Percentiles rank a stretch among this genome's conserved stretches.
phyloP scores from a whole-genome alignment of 1,139 yeast species.

The Suhomyces anneliseae region DNA sequence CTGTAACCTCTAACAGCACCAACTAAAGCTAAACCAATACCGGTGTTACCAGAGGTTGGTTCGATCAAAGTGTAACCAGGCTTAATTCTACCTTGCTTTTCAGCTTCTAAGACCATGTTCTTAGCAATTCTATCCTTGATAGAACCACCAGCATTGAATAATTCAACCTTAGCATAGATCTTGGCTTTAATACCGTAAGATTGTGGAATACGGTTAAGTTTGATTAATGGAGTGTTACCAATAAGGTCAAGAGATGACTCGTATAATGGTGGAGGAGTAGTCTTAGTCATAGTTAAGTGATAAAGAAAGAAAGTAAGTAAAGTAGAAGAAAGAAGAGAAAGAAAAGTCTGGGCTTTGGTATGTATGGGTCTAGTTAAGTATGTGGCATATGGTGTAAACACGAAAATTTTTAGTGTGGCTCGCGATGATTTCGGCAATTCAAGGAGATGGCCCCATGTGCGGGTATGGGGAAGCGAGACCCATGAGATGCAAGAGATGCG shows the following conservation, averaged over 20 bases:
- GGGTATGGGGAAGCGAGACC: no score
- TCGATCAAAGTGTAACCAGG: constrained; percentile 87
- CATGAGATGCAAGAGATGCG: no score
- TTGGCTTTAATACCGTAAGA: constrained; percentile 70
- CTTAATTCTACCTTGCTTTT: constrained; percentile 71
- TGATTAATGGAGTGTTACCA: constrained; percentile 82
- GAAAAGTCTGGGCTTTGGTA: background rate
- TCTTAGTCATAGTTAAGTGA: constrained; percentile 3
- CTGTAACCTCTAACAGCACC: constrained; percentile 89
- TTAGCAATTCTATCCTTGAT: constrained; percentile 67
- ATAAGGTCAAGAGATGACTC: constrained; percentile 59
- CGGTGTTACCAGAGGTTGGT: constrained; percentile 88
- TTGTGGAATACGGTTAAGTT: constrained; percentile 74
- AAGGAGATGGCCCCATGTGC: no score
- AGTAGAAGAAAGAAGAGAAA: no score
- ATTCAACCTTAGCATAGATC: constrained; percentile 60
- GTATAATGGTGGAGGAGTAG: constrained; percentile 32
- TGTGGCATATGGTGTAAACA: constrained; percentile 1
- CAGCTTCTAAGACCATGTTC: constrained; percentile 81
- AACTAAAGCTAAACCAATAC: constrained; percentile 83
- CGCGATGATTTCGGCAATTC: background rate
- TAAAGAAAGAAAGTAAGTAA: background rate
- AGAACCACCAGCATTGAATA: constrained; percentile 71
- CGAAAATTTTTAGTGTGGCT: constrained; percentile 11
- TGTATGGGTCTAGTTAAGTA: background rate